Evolutionary conservation across 2,329 filamentous ascomycete species (phyloP).

Genomic region (Paecilomyces sp.): DNA sequence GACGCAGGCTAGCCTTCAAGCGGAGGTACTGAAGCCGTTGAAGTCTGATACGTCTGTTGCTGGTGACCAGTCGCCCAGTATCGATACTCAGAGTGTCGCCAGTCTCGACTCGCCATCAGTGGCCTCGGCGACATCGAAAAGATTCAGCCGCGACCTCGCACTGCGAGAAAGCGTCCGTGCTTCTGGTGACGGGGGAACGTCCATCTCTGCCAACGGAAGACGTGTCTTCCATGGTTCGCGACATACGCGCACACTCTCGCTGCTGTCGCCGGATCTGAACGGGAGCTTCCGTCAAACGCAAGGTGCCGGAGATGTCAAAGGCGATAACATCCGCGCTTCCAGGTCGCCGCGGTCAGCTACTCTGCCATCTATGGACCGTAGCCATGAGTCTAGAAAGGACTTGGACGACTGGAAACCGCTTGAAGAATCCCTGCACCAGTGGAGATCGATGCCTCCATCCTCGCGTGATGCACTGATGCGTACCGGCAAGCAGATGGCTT

Average conservation of each 20-base stretch:
- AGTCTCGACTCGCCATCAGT: not conserved
- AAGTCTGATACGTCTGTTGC: constrained; percentile 28
- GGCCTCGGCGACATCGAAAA: constrained; percentile 20
- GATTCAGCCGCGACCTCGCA: constrained; percentile 57
- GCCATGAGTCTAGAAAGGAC: constrained; percentile 9
- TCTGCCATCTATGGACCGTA: constrained; percentile 32
- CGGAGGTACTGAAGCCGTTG: constrained; percentile 53
- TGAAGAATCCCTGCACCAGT: constrained; percentile 31
- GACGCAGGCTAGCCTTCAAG: constrained; percentile 54
- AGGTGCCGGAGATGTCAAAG: constrained; percentile 8
- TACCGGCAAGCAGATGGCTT: constrained; percentile 69
- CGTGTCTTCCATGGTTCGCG: constrained; percentile 61
- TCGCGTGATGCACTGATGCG: constrained; percentile 47
- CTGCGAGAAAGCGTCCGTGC: constrained; percentile 61
- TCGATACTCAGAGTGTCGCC: not conserved
- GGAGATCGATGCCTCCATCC: constrained; percentile 35
- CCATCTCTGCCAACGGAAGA: constrained; percentile 38
- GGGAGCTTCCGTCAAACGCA: constrained; percentile 9
- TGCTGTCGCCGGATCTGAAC: constrained; percentile 59
- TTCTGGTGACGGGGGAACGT: constrained; percentile 26
- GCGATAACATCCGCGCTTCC: constrained; percentile 21
- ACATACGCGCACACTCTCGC: constrained; percentile 63
- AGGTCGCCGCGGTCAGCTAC: constrained; percentile 34
- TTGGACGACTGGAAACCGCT: not conserved
- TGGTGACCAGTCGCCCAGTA: not conserved